Base-by-base conservation (phyloP, 352 stramenopile genomes). In the Pythium brachiatum region DNA sequence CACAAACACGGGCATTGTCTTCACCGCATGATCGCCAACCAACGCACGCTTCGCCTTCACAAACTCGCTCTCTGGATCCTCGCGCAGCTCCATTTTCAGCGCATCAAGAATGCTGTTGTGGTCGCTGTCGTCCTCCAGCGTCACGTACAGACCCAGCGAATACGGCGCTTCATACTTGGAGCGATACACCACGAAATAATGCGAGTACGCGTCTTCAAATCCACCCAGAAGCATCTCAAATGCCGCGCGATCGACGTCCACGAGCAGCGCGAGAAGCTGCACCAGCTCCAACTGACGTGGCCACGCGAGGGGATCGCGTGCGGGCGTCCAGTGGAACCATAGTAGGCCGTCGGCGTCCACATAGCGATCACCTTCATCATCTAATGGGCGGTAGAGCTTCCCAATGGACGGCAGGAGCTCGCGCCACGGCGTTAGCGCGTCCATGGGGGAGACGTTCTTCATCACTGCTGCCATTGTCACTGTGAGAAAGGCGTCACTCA, bases 321-420 rank as follows among this genome's bases (percentile, higher is more conserved):
- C 8, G 18, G 18, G 54, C 41, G n/a, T 53, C 54, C 54, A 61
- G 39, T 47, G 41, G 54, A 61, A 61, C 54, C 54, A 61, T 8
- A 61, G 41, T 26, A 61, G 39, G 26, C 54, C 54, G 27, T 53
- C 26, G 18, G 27, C 39, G 27, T 53, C 54, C 39, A 61, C 54
- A 25, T 39, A 61, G 25, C 18, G 26, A 27, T 61, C 54, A 3
- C 54, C 54, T 44, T 61, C 54, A 26, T 61, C 54, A n/a, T 53
- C 27, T 27, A 61, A 25, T 20, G 54, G 11, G 16, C 43, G 54
- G 29, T 61, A 32, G 39, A 61, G 54, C n/a, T 34, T 41, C 3
- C 54, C 54, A 3, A 60, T 13, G 3, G 25, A 43, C n/a, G 12
- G 26, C 23, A 21, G 23, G 11, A 51, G 8, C 26, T 50, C 11